A percentile compares a stretch with the other conserved stretches of the same genome.
Conservation (phyloP, 2,329 filamentous ascomycete genomes). For the Dactylellina parvicollis region DNA sequence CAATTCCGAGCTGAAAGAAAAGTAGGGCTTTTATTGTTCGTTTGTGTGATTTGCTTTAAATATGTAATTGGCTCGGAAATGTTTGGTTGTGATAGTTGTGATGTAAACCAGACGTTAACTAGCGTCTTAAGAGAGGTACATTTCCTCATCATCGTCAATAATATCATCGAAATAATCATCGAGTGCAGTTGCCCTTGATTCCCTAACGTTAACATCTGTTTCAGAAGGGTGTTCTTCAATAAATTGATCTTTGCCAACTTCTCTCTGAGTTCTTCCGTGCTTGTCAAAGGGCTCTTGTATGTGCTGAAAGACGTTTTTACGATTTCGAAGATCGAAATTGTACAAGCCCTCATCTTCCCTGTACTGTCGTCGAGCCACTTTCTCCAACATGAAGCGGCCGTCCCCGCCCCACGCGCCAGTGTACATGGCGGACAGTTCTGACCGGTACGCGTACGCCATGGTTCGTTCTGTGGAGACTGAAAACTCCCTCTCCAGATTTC, state of each 20-base stretch:
- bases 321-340: background rate
- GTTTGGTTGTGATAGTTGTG: too few relatives aligned
- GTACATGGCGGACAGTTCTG: background rate
- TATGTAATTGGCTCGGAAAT: too few relatives aligned
- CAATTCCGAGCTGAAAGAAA: too few relatives aligned
- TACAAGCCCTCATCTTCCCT: background rate
- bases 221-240: background rate
- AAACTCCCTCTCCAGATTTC: conserved; percentile 1
- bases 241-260: conserved; percentile 9
- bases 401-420: background rate
- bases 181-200: too few relatives aligned
- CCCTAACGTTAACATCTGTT: background rate
- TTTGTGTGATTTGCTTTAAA: too few relatives aligned
- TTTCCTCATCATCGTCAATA: too few relatives aligned
- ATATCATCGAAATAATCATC: background rate
- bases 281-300: conserved; percentile 15
- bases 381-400: conserved; percentile 7
- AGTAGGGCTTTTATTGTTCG: too few relatives aligned
- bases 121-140: too few relatives aligned
- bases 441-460: conserved; percentile 1
- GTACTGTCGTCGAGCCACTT: conserved; percentile 7
- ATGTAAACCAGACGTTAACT: too few relatives aligned
- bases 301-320: background rate
- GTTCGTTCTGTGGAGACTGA: background rate
- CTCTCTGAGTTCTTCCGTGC: conserved; percentile 11